Evolutionary conservation across 495 filamentous ascomycete genomes (phyloP).

Genomic region (Talaromyces thailandensis): DNA sequence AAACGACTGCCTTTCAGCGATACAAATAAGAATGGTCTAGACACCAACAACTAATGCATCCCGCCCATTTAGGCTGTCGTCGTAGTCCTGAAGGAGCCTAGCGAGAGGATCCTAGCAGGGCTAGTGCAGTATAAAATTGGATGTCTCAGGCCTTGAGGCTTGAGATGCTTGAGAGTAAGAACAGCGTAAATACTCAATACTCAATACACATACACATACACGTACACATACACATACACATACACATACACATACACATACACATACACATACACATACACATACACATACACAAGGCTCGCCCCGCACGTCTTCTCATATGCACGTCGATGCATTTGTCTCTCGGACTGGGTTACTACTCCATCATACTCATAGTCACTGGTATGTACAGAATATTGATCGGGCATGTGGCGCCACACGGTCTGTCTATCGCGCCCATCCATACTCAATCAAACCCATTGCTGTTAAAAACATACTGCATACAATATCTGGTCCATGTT

Average conservation of each 20-base stretch:
- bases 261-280: too few relatives aligned
- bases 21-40: conserved; percentile 2
- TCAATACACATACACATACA: too few relatives aligned
- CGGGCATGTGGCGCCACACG: too few relatives aligned
- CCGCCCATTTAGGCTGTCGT: background rate
- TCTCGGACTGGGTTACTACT: background rate
- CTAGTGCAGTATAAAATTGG: background rate
- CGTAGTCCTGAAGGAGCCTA: background rate
- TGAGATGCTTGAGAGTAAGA: too few relatives aligned
- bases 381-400: background rate
- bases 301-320: background rate
- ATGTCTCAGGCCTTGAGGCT: conserved; percentile 3
- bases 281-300: background rate
- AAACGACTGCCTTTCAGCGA: background rate
- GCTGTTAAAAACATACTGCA: too few relatives aligned
- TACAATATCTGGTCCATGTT: too few relatives aligned
- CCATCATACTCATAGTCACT: too few relatives aligned
- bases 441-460: too few relatives aligned
- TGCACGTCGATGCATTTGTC: background rate
- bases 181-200: too few relatives aligned
- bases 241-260: too few relatives aligned
- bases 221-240: too few relatives aligned
- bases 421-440: too few relatives aligned
- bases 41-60: background rate
- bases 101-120: background rate